Evolutionary conservation across 2,329 filamentous ascomycete genomes (phyloP).

Genomic region (Trichophyton schoenleinii): DNA sequence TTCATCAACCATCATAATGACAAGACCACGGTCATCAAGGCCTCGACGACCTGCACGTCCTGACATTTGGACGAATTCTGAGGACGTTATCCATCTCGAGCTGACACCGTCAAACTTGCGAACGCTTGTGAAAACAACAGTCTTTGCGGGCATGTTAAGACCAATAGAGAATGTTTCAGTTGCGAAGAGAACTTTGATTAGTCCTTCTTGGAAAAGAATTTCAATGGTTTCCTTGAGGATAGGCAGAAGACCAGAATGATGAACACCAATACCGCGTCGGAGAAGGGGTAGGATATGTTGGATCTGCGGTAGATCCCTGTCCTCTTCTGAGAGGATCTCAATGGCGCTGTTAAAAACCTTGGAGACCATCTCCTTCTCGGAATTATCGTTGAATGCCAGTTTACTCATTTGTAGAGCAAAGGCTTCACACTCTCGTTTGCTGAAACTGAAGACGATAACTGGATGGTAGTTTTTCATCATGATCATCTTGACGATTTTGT

Average conservation of each 20-base stretch:
- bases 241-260: slow-evolving; percentile 88
- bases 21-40: slow-evolving; percentile 92
- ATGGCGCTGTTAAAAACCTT: slow-evolving; percentile 93
- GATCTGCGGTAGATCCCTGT: slow-evolving; percentile 80
- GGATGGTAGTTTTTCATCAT: slow-evolving; percentile 96
- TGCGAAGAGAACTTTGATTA: slow-evolving; percentile 95
- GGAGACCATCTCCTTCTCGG: slow-evolving; percentile 84
- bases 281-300: slow-evolving; percentile 78
- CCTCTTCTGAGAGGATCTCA: slow-evolving; percentile 81
- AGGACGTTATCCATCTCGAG: slow-evolving; percentile 75
- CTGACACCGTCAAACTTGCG: slow-evolving; percentile 83
- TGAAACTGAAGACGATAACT: slow-evolving; percentile 98
- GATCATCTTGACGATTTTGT: slow-evolving; percentile 98
- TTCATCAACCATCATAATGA: slow-evolving; percentile 99
- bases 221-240: slow-evolving; percentile 98
- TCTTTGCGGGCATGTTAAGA: slow-evolving; percentile 98
- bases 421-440: slow-evolving; percentile 89
- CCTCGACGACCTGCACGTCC: slow-evolving; percentile 92
- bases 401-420: slow-evolving; percentile 76
- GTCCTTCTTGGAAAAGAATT: slow-evolving; percentile 92
- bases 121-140: slow-evolving; percentile 95
- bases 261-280: slow-evolving; percentile 85
- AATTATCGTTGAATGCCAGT: slow-evolving; percentile 89
- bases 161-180: slow-evolving; percentile 99
- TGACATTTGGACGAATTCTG: slow-evolving; percentile 98